Percentiles rank a stretch among this genome's conserved stretches.
Conservation (phyloP, 2,329 filamentous ascomycete genomes). For the Akanthomyces muscarius region DNA sequence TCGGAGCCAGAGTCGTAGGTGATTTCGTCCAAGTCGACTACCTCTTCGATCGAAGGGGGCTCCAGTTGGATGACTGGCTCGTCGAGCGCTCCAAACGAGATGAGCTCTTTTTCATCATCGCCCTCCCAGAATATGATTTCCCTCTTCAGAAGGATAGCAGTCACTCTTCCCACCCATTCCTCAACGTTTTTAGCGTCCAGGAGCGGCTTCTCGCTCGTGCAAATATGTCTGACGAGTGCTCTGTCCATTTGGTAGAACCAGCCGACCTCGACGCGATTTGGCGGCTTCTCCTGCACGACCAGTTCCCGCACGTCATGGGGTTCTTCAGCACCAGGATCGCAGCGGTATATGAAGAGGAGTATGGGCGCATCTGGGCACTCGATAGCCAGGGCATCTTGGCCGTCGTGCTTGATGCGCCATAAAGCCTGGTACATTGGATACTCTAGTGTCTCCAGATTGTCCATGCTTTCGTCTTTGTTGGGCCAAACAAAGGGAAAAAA, state of each 20-base stretch:
- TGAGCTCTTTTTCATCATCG: constrained; percentile 4
- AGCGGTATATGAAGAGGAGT: not conserved
- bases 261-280: not conserved
- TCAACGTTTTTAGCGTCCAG: not conserved
- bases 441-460: not conserved
- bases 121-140: constrained; percentile 1
- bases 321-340: not conserved
- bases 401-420: constrained; percentile 7
- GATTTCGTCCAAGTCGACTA: not conserved
- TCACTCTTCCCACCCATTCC: not conserved
- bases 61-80: not conserved
- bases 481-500: too few relatives aligned
- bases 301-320: not conserved
- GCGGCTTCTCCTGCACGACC: not conserved
- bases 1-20: constrained; percentile 4
- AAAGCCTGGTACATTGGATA: constrained; percentile 7
- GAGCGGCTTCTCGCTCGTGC: not conserved
- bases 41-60: not conserved
- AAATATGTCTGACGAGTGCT: not conserved
- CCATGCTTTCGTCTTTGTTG: not conserved
- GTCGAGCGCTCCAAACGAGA: constrained; percentile 8
- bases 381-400: not conserved
- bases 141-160: not conserved
- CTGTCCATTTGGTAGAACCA: constrained; percentile 10
- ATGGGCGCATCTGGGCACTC: not conserved